Percentiles rank a stretch among this genome's conserved stretches.
Conservation (phyloP, 2,329 filamentous ascomycete genomes). For the Phialocephala sp. region DNA sequence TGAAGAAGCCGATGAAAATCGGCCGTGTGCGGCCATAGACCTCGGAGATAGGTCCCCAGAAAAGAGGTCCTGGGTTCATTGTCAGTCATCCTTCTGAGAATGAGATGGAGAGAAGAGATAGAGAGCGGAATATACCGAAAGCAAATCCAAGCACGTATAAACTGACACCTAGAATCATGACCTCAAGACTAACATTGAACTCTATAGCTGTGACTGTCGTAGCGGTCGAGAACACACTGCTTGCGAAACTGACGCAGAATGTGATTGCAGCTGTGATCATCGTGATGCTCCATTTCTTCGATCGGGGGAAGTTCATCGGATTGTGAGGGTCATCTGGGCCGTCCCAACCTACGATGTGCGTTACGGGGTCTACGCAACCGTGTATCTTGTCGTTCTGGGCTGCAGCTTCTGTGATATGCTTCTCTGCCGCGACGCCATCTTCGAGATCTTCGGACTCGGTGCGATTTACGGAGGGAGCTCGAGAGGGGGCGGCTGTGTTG, state of each 20-base stretch:
- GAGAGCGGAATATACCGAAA: slow-evolving; percentile 49
- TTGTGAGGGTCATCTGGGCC: slow-evolving; percentile 32
- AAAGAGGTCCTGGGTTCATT: slow-evolving; percentile 27
- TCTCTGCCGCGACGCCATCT: slow-evolving; percentile 7
- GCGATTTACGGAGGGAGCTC: slow-evolving; percentile 39
- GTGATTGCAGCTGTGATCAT: slow-evolving; percentile 28
- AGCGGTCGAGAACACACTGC: slow-evolving; percentile 34
- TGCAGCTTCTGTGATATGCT: slow-evolving; percentile 39
- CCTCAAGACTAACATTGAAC: slow-evolving; percentile 45
- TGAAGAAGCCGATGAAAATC: slow-evolving; percentile 53
- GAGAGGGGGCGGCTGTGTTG: slow-evolving; percentile 25
- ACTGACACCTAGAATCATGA: slow-evolving; percentile 48
- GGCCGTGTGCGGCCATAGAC: slow-evolving; percentile 55
- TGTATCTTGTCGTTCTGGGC: slow-evolving; percentile 1
- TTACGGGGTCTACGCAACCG: slow-evolving; percentile 18
- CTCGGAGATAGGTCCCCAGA: slow-evolving; percentile 53
- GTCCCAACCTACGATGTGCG: slow-evolving; percentile 31
- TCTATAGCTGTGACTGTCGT: slow-evolving; percentile 48
- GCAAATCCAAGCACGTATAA: slow-evolving; percentile 51
- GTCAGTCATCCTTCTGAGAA: background rate
- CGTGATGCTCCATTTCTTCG: slow-evolving; percentile 35
- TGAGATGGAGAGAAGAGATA: slow-evolving; percentile 36
- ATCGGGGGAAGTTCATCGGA: slow-evolving; percentile 29
- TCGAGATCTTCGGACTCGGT: slow-evolving; percentile 15
- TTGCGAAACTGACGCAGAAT: slow-evolving; percentile 32